A percentile compares a stretch with the other conserved stretches of the same genome.
Conservation (phyloP, 176 grass and related monocot genomes). For the Zea mays region DNA sequence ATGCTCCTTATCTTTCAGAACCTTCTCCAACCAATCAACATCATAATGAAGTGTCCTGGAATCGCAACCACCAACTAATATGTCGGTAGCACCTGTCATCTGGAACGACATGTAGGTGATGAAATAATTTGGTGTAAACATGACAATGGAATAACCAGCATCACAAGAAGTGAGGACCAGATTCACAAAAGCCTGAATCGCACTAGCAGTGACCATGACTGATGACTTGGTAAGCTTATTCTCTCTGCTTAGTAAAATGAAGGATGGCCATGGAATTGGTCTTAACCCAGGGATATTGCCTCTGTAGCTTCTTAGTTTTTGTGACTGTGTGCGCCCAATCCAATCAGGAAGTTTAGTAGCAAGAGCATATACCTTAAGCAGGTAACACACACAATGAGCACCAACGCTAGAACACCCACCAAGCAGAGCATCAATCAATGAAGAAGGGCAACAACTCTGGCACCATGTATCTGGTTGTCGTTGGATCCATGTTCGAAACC, state of each 20-base stretch:
- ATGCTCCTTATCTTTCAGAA: constrained; percentile 49
- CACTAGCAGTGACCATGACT: constrained; percentile 93
- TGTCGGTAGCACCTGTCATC: constrained; percentile 89
- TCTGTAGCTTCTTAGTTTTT: no score
- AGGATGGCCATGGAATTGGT: no score
- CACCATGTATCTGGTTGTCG: no score
- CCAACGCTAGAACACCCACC: no score
- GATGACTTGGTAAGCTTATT: constrained; percentile 87
- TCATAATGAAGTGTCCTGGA: constrained; percentile 80
- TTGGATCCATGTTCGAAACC: no score
- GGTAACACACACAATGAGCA: no score
- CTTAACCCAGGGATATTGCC: no score
- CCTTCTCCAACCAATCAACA: constrained; percentile 79
- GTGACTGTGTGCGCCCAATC: no score
- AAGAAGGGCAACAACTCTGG: no score
- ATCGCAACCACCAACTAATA: constrained; percentile 74
- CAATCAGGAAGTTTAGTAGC: no score
- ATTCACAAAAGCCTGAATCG: constrained; percentile 97
- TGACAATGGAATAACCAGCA: constrained; percentile 91
- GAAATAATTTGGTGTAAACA: constrained; percentile 98
- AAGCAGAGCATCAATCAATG: no score
- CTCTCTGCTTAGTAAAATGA: constrained; percentile 45
- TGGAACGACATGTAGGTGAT: constrained; percentile 98
- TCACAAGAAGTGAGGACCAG: constrained; percentile 87
- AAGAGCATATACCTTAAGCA: no score